Evolutionary conservation across 2,329 filamentous ascomycete species (phyloP), one percentile per base, ranked within the genome.

Genomic region (Chrysosporium queenslandicum): DNA sequence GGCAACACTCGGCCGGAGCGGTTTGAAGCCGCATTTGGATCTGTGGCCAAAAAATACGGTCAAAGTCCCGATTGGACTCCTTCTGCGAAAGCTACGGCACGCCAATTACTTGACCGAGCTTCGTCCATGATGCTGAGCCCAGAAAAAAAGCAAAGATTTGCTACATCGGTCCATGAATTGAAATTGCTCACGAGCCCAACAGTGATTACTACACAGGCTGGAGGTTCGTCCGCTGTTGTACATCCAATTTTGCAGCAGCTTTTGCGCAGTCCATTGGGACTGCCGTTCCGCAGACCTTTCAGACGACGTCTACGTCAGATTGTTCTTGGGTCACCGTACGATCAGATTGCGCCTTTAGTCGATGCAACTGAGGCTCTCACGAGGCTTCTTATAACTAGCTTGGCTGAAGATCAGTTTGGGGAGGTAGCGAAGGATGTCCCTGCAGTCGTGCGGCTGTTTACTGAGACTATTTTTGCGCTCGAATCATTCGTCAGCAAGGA

Each of bases 351-450:
- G 27, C 71, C 85, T 14, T 83, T 88, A 58, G 69, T 85, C 47
- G 82, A 91, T 63, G 85, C 87, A 1, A 75, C 83, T n/a, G 80
- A 82, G 54, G 79, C 84, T 0, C 71, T 92, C 36, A 81, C 80
- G 11, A 76, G 78, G 46, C 75, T 97, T 25, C 79, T 86, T 0
- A 77, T 87, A 3, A 78, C 79, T 56, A 91, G 86, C 66, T 70
- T 96, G 50, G 73, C 74, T 2, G 90, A 97, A 67, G 91, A 97
- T 65, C 77, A 78, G 43, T 92, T 82, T 63, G 91, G 91, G 12
- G 86, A 87, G 59, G 91, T 94, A n/a, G 85, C 94, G 58, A 77
- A 82, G 40, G 86, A 92, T 58, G 81, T 97, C 1, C 80, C 86
- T 0, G 71, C 71, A 46, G 83, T 94, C 53, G 80, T 96, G 47